Conservation (phyloP, 176 grass and related monocot genomes). For the Musa beccarii region DNA sequence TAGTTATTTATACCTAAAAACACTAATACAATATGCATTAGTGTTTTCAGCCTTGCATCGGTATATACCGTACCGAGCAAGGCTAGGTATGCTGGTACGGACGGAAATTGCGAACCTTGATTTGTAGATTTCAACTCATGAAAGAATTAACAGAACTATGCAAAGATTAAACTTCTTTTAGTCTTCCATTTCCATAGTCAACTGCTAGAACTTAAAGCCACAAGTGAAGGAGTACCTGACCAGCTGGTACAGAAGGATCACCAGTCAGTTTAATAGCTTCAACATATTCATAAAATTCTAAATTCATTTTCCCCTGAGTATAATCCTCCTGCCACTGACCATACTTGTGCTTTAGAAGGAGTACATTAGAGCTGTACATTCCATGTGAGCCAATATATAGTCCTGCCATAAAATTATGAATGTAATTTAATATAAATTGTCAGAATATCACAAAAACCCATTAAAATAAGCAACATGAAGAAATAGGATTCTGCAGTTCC, state of each 20-base stretch:
- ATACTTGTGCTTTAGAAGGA: conserved; percentile 82
- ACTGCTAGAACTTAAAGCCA: conserved; percentile 1
- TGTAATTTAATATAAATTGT: conserved; percentile 26
- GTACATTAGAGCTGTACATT: conserved; percentile 55
- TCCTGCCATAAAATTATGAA: conserved; percentile 29
- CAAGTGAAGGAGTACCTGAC: conserved; percentile 48
- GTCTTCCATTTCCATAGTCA: conserved; percentile 1
- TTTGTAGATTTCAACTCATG: no score
- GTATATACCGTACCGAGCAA: no score
- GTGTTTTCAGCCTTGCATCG: no score
- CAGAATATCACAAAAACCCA: conserved; percentile 2
- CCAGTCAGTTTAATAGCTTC: conserved; percentile 82
- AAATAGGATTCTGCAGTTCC: background rate
- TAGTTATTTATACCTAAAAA: no score
- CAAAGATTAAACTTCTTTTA: conserved; percentile 2
- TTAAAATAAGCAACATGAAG: conserved; percentile 1
- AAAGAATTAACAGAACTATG: background rate
- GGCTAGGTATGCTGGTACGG: no score
- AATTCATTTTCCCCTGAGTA: conserved; percentile 35
- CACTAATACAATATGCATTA: no score
- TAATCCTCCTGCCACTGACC: conserved; percentile 81
- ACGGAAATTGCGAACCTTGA: no score
- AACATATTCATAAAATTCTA: conserved; percentile 95
- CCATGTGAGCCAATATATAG: conserved; percentile 70
- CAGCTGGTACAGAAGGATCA: conserved; percentile 58